Percentiles rank a stretch among this genome's conserved stretches.
Evolutionary conservation across 2,329 filamentous ascomycete species (phyloP).

Genomic region (Colletotrichum trifolii): DNA sequence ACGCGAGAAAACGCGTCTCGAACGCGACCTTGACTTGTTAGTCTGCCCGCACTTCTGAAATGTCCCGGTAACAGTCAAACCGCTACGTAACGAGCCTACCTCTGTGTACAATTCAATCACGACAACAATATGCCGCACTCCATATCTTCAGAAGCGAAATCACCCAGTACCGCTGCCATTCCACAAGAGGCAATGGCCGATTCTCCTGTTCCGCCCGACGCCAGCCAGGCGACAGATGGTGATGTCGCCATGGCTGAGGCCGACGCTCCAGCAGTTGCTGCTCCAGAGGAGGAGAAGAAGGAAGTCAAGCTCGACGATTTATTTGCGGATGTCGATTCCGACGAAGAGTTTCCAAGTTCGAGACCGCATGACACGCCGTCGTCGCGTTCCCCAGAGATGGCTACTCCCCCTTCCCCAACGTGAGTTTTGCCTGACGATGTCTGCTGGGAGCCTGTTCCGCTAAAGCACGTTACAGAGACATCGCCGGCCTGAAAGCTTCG

Average conservation of each 20-base stretch:
- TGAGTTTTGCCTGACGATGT: conserved; percentile 43
- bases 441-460: neutral
- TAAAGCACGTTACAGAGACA: conserved; percentile 42
- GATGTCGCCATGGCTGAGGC: conserved; percentile 56
- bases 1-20: conserved; percentile 37
- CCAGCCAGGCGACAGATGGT: conserved; percentile 44
- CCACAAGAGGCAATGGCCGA: conserved; percentile 51
- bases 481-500: conserved; percentile 60
- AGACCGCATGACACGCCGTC: conserved; percentile 50
- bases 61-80: conserved; percentile 7
- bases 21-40: conserved; percentile 20
- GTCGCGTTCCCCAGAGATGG: conserved; percentile 52
- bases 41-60: conserved; percentile 19
- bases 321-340: conserved; percentile 68
- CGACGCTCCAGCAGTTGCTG: conserved; percentile 40
- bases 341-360: conserved; percentile 70
- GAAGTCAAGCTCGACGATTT: conserved; percentile 68
- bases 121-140: conserved; percentile 57
- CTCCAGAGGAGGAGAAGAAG: conserved; percentile 48
- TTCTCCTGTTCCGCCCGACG: conserved; percentile 40
- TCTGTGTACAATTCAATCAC: neutral
- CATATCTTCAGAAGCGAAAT: conserved; percentile 45
- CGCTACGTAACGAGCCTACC: conserved; percentile 1
- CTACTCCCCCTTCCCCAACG: conserved; percentile 55
- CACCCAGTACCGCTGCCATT: conserved; percentile 39